These are phyloP conservation scores for Ligustrum vulgare DNA, from an alignment of 257 asterid species.

Conservation along the genomic window DNA sequence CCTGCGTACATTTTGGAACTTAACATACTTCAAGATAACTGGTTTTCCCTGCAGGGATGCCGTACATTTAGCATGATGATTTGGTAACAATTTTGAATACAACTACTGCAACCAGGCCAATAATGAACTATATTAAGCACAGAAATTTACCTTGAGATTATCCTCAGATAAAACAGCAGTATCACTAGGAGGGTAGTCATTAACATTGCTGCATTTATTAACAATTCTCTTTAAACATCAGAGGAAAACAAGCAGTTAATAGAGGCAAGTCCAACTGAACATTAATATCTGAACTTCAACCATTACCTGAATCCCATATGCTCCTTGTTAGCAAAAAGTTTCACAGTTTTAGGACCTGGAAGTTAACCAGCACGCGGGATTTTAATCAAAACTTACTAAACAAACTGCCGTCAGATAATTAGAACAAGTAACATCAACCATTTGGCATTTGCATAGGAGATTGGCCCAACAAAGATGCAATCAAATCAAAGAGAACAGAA, in stretches of 20 bases:
- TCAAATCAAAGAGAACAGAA: background rate
- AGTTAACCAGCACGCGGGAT: slow-evolving; percentile 11
- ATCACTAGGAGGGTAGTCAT: slow-evolving; percentile 79
- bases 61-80: slow-evolving; percentile 9
- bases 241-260: background rate
- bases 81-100: slow-evolving; percentile 11
- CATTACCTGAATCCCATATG: slow-evolving; percentile 94
- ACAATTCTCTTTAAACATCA: background rate
- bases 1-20: slow-evolving; percentile 91
- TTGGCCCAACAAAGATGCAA: background rate
- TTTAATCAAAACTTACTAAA: background rate
- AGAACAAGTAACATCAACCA: background rate
- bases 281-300: slow-evolving; percentile 11
- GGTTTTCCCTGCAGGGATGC: slow-evolving; percentile 62
- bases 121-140: slow-evolving; percentile 20
- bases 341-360: slow-evolving; percentile 81
- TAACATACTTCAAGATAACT: slow-evolving; percentile 64
- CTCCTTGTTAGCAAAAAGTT: slow-evolving; percentile 76
- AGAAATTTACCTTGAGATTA: slow-evolving; percentile 71
- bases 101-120: background rate
- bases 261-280: background rate
- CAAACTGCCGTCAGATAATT: background rate
- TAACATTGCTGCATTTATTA: slow-evolving; percentile 57
- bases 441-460: background rate
- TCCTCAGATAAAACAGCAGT: slow-evolving; percentile 58